Evolutionary conservation across 768 basidiomycete genomes (phyloP).

Genomic region (Auricularia sp.): DNA sequence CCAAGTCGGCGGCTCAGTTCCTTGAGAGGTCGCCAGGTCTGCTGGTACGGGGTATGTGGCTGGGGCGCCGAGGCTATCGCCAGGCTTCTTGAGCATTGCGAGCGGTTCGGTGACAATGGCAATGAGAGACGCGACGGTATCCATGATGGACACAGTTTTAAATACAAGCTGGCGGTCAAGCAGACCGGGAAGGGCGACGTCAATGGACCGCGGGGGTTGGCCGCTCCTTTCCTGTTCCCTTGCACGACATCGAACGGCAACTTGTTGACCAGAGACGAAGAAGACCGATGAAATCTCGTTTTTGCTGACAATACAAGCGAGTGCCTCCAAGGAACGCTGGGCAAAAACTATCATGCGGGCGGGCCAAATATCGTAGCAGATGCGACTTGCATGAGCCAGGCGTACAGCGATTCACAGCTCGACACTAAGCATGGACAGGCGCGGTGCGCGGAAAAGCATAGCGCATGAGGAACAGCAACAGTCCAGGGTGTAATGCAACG

Average conservation of each 20-base stretch:
- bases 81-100: conserved; percentile 18
- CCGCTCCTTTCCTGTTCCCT: conserved; percentile 94
- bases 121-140: conserved; percentile 80
- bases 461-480: too few species aligned
- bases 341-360: too few species aligned
- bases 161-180: conserved; percentile 81
- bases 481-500: too few species aligned
- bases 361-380: conserved; percentile 22
- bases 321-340: too few species aligned
- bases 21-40: too few species aligned
- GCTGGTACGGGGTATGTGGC: too few species aligned
- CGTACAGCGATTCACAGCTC: too few species aligned
- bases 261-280: conserved; percentile 93
- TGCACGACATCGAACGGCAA: conserved; percentile 67
- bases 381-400: too few species aligned
- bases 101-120: conserved; percentile 87
- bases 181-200: conserved; percentile 79
- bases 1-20: too few species aligned
- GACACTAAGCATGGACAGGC: too few species aligned
- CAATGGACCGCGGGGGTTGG: conserved; percentile 74
- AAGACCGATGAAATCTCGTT: conserved; percentile 83
- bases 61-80: too few species aligned
- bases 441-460: too few species aligned
- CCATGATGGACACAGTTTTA: conserved; percentile 83
- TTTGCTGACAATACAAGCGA: conserved; percentile 68